phyloP scores from a whole-genome alignment of 192 early-diverging fungal species.

The Backusella parvicylindrica region DNA sequence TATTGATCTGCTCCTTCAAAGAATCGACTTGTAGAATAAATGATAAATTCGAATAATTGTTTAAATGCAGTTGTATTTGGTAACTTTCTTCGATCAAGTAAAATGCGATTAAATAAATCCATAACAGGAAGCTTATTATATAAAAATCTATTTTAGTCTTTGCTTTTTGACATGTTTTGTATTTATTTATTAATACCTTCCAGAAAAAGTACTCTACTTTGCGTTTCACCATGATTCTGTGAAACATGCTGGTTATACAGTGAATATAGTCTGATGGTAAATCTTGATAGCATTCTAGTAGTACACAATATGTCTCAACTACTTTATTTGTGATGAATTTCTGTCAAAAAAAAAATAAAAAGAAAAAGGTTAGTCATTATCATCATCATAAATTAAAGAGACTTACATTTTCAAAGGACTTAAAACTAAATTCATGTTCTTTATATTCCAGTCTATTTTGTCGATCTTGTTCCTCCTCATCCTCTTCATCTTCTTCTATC shows the following conservation, averaged over 20 bases:
- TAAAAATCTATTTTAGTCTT: neutral
- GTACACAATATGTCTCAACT: conserved; percentile 48
- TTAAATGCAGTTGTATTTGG: conserved; percentile 26
- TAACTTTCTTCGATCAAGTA: conserved; percentile 29
- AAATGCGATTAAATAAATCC: conserved; percentile 61
- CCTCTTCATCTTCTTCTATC: conserved; percentile 17
- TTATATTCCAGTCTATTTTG: conserved; percentile 34
- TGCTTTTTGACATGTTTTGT: neutral
- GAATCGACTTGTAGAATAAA: conserved; percentile 49
- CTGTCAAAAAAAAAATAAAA: conserved; percentile 26
- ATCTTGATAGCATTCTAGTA: conserved; percentile 51
- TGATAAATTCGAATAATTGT: conserved; percentile 55
- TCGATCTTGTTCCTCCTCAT: conserved; percentile 25
- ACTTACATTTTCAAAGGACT: conserved; percentile 45
- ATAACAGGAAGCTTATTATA: conserved; percentile 54
- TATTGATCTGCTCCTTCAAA: conserved; percentile 50
- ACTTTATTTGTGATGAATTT: conserved; percentile 52
- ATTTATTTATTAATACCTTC: conserved; percentile 33
- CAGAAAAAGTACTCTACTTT: conserved; percentile 53
- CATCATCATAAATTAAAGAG: neutral
- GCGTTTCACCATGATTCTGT: conserved; percentile 64
- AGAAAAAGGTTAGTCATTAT: neutral
- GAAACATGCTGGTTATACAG: conserved; percentile 56
- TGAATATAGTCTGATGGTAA: conserved; percentile 51
- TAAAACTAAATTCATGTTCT: conserved; percentile 48